A percentile compares a stretch with the other conserved stretches of the same genome.
phyloP scores from a whole-genome alignment of 345 rosid genomes.

The Populus davidiana region DNA sequence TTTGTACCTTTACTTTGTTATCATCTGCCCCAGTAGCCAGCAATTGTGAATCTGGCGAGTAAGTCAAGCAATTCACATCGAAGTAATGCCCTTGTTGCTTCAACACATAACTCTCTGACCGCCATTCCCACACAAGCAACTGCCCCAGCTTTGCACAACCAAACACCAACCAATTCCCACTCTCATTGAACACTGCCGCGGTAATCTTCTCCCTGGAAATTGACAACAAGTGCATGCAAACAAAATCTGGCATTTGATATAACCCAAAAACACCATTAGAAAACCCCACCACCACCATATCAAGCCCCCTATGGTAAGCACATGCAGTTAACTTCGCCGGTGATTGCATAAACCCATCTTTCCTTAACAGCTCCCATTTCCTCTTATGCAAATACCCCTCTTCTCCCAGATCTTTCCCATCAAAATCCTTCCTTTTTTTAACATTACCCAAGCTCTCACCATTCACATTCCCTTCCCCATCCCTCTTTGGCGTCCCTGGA shows the following conservation, averaged over 20 bases:
- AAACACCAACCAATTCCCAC: constrained; percentile 92
- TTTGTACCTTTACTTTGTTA: constrained; percentile 87
- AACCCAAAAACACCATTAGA: constrained; percentile 86
- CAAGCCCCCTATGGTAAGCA: constrained; percentile 77
- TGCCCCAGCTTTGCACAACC: constrained; percentile 96
- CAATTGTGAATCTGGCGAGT: constrained; percentile 89
- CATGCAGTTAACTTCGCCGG: constrained; percentile 69
- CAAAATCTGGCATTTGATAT: constrained; percentile 94
- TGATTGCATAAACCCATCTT: constrained; percentile 74
- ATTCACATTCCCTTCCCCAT: constrained; percentile 27
- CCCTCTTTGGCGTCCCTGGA: constrained; percentile 64
- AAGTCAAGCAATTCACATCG: constrained; percentile 82
- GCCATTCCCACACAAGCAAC: constrained; percentile 97
- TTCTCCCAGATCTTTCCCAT: constrained; percentile 41
- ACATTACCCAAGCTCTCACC: constrained; percentile 9
- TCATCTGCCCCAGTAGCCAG: constrained; percentile 98
- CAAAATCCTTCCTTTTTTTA: constrained; percentile 61
- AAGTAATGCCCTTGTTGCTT: constrained; percentile 99
- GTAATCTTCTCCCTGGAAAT: constrained; percentile 89
- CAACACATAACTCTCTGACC: constrained; percentile 84
- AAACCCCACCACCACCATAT: constrained; percentile 86
- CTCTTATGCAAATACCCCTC: constrained; percentile 56
- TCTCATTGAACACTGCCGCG: constrained; percentile 71
- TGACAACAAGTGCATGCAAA: constrained; percentile 78
- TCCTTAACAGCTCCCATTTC: constrained; percentile 73